A percentile compares a stretch with the other conserved stretches of the same genome.
Evolutionary conservation across 2,329 filamentous ascomycete species (phyloP).

Genomic region (Fusarium sterilihyphosum): DNA sequence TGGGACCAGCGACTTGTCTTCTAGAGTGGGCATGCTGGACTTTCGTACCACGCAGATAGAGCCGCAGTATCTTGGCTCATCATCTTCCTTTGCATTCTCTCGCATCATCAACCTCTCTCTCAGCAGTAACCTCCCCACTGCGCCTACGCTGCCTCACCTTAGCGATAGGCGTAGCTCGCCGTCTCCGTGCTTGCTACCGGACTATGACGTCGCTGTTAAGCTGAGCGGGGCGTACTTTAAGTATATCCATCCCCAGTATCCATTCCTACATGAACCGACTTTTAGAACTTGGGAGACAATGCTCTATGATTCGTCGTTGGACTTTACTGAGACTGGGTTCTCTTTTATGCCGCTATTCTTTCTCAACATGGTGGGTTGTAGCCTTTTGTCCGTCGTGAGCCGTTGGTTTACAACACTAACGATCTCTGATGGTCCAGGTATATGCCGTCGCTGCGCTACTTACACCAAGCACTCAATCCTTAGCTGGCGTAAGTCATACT

Average conservation of each 20-base stretch:
- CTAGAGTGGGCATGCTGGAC: neutral
- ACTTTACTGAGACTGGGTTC: neutral
- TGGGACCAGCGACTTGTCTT: neutral
- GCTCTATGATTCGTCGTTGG: neutral
- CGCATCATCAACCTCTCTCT: neutral
- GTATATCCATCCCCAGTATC: neutral
- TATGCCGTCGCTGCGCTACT: neutral
- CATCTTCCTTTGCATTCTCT: neutral
- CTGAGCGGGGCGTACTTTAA: neutral
- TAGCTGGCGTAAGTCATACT: neutral
- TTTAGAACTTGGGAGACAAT: neutral
- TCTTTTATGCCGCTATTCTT: neutral
- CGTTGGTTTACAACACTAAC: accelerated
- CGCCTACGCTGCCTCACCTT: neutral
- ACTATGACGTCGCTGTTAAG: neutral
- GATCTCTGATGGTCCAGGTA: neutral
- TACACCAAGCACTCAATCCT: neutral
- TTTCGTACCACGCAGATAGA: neutral
- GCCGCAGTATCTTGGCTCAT: neutral
- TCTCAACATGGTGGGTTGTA: neutral
- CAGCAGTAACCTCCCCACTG: neutral
- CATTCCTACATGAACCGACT: neutral
- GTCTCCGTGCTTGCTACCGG: neutral
- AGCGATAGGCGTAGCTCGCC: neutral
- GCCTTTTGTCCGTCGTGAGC: neutral